Evolutionary conservation across 1,139 yeast species (phyloP), one percentile per base, ranked within the genome.

Genomic region (Sugiyamaella pinicola): DNA sequence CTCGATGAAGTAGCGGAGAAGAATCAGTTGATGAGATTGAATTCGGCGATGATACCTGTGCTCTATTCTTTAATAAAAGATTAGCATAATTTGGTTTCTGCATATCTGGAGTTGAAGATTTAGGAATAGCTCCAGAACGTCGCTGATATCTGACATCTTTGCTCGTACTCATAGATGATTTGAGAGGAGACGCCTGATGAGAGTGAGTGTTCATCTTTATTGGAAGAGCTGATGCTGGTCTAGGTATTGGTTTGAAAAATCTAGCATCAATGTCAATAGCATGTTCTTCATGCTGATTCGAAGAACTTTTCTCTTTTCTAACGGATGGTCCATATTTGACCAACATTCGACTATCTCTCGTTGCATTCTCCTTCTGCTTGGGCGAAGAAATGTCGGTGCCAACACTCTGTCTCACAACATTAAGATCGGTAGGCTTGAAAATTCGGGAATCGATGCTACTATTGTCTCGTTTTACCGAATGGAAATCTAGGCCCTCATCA

Each of bases 71-170:
- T 40, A 49, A 35, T 29, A 49, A 39, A 24, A 49, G 33, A 12
- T 38, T 21, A 6, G 48, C 42, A 29, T 49, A 49, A 38, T 49
- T 49, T n/a, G 53, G 53, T 35, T 24, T 42, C 31, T 24, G 28
- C 10, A 12, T 7, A 10, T 42, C 52, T 8, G 47, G 35, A 17
- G 45, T 33, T 4, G 44, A 40, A 4, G 44, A 40, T 24, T 40
- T 40, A 12, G 44, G 44, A 40, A 40, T 40, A 10, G 39, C 5
- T 31, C 34, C 13, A 31, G 8, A 7, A 4, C 4, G 9, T 7
- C 17, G 39, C 7, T 35, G 21, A 35, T 35, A 35, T 17, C 17
- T 35, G 4, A 10, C n/a, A 9, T 35, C 22, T n/a, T 17, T 35
- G 15, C 22, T 8, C 17, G 39, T 21, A 35, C 39, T 35, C 4